Percentiles rank a stretch among this genome's conserved stretches.
phyloP scores from a whole-genome alignment of 352 stramenopile genomes.

The Aphanomyces euteiches region DNA sequence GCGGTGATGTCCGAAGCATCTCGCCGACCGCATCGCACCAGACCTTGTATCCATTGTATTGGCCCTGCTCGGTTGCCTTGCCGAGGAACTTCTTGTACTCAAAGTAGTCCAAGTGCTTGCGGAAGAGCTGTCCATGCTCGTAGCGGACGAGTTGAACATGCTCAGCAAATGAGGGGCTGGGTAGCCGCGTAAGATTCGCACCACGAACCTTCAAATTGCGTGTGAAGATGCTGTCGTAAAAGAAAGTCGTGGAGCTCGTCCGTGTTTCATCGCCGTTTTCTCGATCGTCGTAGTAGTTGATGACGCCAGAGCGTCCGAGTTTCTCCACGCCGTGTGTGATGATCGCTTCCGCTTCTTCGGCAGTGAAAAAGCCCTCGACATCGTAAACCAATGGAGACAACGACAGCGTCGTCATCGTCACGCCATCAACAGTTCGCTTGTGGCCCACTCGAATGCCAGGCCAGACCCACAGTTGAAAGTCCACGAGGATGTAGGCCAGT shows the following conservation, averaged over 20 bases:
- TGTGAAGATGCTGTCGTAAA: slow-evolving; percentile 59
- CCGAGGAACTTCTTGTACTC: slow-evolving; percentile 63
- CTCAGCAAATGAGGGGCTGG: slow-evolving; percentile 49
- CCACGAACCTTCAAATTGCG: slow-evolving; percentile 52
- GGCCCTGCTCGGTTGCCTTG: slow-evolving; percentile 34
- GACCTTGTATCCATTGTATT: neutral
- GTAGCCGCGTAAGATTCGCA: slow-evolving; percentile 45
- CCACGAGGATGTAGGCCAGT: slow-evolving; percentile 64
- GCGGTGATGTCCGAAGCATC: no score
- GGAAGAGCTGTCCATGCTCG: slow-evolving; percentile 64
- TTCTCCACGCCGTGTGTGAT: slow-evolving; percentile 49
- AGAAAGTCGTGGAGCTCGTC: slow-evolving; percentile 67
- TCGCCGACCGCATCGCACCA: no score
- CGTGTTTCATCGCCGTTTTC: slow-evolving; percentile 57
- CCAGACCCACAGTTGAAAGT: slow-evolving; percentile 75
- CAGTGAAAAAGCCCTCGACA: slow-evolving; percentile 59
- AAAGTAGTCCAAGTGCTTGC: slow-evolving; percentile 75
- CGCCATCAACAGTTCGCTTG: slow-evolving; percentile 45
- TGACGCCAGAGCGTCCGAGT: slow-evolving; percentile 50
- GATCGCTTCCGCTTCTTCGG: slow-evolving; percentile 55
- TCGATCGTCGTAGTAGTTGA: slow-evolving; percentile 49
- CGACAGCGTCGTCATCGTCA: slow-evolving; percentile 57
- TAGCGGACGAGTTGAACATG: slow-evolving; percentile 68
- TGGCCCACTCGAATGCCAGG: slow-evolving; percentile 63
- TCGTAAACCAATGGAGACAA: slow-evolving; percentile 59